Percentiles rank a stretch among this genome's conserved stretches.
Conservation (phyloP, 345 rosid genomes). For the Garcia nutans region DNA sequence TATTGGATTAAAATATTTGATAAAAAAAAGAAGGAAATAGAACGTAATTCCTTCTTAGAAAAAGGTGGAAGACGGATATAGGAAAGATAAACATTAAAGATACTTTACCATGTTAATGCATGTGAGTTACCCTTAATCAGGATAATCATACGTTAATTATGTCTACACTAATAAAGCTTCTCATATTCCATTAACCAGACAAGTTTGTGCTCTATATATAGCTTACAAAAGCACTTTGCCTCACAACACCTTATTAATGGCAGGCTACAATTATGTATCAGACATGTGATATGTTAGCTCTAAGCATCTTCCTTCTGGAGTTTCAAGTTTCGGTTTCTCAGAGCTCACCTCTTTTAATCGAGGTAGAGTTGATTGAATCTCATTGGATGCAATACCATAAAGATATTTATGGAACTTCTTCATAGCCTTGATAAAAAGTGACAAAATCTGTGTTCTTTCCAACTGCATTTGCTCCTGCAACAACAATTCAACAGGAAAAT, state of each 20-base stretch:
- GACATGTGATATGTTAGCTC: neutral
- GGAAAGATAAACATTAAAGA: no score
- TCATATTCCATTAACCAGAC: neutral
- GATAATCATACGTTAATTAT: neutral
- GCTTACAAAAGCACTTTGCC: neutral
- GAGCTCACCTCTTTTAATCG: conserved; percentile 76
- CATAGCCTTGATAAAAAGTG: conserved; percentile 68
- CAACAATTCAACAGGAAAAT: conserved; percentile 14
- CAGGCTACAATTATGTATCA: neutral
- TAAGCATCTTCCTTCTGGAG: neutral
- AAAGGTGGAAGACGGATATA: neutral
- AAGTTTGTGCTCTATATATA: neutral
- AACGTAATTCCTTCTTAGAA: neutral
- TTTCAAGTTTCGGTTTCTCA: neutral
- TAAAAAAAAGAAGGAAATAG: neutral
- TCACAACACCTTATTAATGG: neutral
- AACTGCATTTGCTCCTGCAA: conserved; percentile 85
- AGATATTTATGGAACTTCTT: conserved; percentile 71
- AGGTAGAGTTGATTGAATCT: conserved; percentile 59
- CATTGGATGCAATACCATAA: conserved; percentile 54
- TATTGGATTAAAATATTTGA: neutral
- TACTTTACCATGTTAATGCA: neutral
- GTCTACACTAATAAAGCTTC: neutral
- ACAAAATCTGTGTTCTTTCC: conserved; percentile 65
- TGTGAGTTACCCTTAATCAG: neutral